Conservation (phyloP, 2,329 filamentous ascomycete species). For the Fusarium temperatum region DNA sequence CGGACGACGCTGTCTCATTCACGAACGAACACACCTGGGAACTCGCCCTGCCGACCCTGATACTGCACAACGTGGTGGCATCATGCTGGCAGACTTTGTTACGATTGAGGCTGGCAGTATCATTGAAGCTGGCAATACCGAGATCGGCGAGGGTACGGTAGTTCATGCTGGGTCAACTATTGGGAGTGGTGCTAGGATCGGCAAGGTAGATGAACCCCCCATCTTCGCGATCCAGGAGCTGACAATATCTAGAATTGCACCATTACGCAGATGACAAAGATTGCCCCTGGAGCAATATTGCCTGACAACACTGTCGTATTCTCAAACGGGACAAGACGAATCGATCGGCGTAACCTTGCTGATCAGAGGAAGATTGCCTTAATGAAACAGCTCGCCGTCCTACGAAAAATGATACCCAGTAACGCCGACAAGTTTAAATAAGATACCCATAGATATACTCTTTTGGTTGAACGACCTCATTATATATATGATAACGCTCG, state of each 20-base stretch:
- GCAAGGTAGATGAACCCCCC: constrained; percentile 60
- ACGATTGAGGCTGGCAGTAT: constrained; percentile 67
- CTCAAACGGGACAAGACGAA: constrained; percentile 67
- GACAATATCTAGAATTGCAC: constrained; percentile 68
- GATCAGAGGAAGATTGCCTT: constrained; percentile 71
- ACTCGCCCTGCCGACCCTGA: constrained; percentile 46
- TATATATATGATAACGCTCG: neutral
- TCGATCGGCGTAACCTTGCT: constrained; percentile 68
- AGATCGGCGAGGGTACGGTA: constrained; percentile 67
- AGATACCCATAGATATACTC: constrained; percentile 9
- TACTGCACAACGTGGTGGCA: constrained; percentile 53
- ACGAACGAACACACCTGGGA: constrained; percentile 72
- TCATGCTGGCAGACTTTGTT: constrained; percentile 68
- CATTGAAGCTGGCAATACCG: constrained; percentile 70
- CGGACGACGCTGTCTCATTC: constrained; percentile 82
- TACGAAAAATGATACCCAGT: constrained; percentile 73
- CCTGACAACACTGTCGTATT: constrained; percentile 76
- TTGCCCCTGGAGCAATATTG: constrained; percentile 66
- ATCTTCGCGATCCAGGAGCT: neutral
- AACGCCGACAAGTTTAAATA: constrained; percentile 63
- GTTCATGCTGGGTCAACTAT: constrained; percentile 69
- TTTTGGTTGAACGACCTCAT: neutral
- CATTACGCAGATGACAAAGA: constrained; percentile 69
- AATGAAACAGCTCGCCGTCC: constrained; percentile 72
- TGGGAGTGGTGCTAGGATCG: constrained; percentile 68